Evolutionary conservation across 495 filamentous ascomycete species (phyloP), one percentile per base, ranked within the genome.

Genomic region (Aspergillus conjunctus): DNA sequence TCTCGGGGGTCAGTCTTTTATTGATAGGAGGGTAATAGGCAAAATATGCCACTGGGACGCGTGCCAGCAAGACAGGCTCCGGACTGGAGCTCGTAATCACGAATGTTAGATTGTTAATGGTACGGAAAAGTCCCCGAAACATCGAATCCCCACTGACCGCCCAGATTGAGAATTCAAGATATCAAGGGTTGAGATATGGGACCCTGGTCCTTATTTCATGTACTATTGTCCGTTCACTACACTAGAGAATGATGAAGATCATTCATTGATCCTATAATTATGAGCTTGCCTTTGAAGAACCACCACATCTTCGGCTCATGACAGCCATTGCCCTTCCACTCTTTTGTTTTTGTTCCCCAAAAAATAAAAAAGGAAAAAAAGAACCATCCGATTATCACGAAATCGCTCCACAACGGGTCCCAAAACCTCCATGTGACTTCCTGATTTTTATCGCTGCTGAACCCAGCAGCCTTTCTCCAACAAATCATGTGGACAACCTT

Each of bases 91-190:
- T 41, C 5, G 37, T 41, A 41, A 41, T 41, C 11, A 41, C 12
- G 37, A 41, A 41, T 41, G 37, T 11, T 26, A 8, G 12, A 41
- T n/a, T n/a, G 11, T n/a, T 9, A 4, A 41, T 41, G 17, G 44
- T 48, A 48, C 44, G 44, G 44, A 48, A 46, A 48, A 48, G n/a
- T 48, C 17, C 15, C 44, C 44, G 44, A 48, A 48, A 48, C 44
- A 18, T 21, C n/a, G 8, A 18, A 20, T 1, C 12, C 44, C 17
- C 17, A 22, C 44, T 22, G 44, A 48, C 44, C 44, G 44, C 44
- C 20, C 17, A 3, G 34, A 39, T 39, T 39, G 10, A 39, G 34
- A 39, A 41, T 14, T 41, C 37, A 9, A 26, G 26, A 26, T 26
- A 26, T 26, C 26, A 5, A 26, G 26, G 26, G 5, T 26, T 5